Percentiles rank a stretch among this genome's conserved stretches.
phyloP scores from a whole-genome alignment of 305 asterid genomes.

The Striga hermonthica region DNA sequence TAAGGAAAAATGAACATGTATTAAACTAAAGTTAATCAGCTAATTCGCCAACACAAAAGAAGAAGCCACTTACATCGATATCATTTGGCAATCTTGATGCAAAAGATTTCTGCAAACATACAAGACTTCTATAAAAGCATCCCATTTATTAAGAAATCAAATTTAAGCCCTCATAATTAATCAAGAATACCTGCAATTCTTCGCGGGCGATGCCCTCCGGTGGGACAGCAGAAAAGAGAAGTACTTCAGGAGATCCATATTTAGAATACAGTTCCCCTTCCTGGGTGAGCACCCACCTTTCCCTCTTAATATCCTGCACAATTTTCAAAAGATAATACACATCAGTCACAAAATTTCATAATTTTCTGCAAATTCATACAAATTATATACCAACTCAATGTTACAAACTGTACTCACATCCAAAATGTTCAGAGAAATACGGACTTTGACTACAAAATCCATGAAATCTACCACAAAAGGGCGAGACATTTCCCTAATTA shows the following conservation, averaged over 20 bases:
- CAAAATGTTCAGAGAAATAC: background rate
- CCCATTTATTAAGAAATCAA: slow-evolving; percentile 9
- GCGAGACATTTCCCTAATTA: background rate
- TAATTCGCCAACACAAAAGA: too few species aligned
- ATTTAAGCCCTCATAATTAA: slow-evolving; percentile 2
- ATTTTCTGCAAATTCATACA: slow-evolving; percentile 6
- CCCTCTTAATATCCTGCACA: slow-evolving; percentile 72
- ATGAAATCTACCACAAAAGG: background rate
- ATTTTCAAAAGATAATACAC: too few species aligned
- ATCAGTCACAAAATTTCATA: too few species aligned
- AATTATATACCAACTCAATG: slow-evolving; percentile 16
- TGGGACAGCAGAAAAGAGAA: slow-evolving; percentile 65
- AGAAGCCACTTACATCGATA: slow-evolving; percentile 37
- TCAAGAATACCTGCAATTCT: slow-evolving; percentile 64
- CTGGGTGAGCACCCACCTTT: slow-evolving; percentile 68
- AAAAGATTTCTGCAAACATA: slow-evolving; percentile 32
- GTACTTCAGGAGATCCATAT: slow-evolving; percentile 84
- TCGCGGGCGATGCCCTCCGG: slow-evolving; percentile 64
- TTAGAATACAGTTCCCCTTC: slow-evolving; percentile 73
- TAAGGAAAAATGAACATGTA: too few species aligned
- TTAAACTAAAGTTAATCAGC: too few species aligned
- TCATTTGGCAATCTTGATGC: slow-evolving; percentile 33
- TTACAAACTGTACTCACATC: background rate
- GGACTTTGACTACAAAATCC: background rate
- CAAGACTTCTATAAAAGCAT: slow-evolving; percentile 21